Conservation (phyloP, 2,329 filamentous ascomycete species). For the Pestalotiopsis sp. region DNA sequence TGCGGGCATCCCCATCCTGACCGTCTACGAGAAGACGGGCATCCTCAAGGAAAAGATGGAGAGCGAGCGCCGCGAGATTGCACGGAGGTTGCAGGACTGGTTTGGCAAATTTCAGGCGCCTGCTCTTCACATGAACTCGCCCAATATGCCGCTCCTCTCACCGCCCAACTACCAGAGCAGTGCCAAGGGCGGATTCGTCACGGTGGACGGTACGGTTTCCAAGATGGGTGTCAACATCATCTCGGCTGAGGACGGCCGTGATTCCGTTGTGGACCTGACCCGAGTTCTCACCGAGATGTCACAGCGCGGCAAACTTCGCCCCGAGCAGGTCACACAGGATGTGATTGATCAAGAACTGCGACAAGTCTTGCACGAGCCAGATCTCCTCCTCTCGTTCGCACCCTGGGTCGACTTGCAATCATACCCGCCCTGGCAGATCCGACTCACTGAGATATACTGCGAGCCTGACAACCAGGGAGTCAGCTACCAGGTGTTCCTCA, state of each 20-base stretch:
- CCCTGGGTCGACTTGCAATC: constrained; percentile 83
- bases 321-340: constrained; percentile 81
- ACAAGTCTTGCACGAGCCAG: constrained; percentile 84
- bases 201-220: constrained; percentile 24
- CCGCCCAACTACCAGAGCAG: constrained; percentile 23
- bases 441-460: constrained; percentile 91
- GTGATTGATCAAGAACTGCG: constrained; percentile 88
- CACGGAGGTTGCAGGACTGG: constrained; percentile 81
- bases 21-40: constrained; percentile 89
- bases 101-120: constrained; percentile 75
- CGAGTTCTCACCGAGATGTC: constrained; percentile 95
- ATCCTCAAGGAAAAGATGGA: constrained; percentile 87
- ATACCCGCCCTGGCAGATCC: constrained; percentile 95
- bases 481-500: constrained; percentile 91
- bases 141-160: constrained; percentile 30
- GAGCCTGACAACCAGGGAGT: constrained; percentile 78
- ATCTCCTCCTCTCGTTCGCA: constrained; percentile 85
- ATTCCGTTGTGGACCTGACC: constrained; percentile 93
- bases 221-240: constrained; percentile 71
- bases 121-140: constrained; percentile 60
- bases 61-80: constrained; percentile 79
- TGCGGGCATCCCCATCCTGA: constrained; percentile 83
- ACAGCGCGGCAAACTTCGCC: constrained; percentile 80
- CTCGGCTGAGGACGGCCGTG: constrained; percentile 84
- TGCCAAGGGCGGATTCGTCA: neutral